phyloP scores from a whole-genome alignment of 139 green algal species.

The Micractinium conductrix region DNA sequence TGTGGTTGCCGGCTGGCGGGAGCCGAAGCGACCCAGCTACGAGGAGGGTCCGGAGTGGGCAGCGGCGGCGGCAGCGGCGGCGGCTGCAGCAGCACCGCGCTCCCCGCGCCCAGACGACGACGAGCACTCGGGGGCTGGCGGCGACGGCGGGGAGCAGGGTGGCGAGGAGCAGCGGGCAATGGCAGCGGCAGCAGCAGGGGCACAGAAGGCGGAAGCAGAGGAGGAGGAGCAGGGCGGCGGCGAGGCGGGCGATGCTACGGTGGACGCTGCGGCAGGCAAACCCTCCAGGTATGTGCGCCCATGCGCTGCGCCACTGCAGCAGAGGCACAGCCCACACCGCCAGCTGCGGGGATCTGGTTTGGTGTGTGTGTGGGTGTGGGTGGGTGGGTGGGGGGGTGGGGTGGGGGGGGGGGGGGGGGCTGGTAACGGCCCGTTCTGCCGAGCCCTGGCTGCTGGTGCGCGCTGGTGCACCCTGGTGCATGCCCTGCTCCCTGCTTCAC shows the following conservation, averaged over 20 bases:
- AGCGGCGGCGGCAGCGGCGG: background rate
- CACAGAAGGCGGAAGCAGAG: background rate
- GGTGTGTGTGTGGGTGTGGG: background rate
- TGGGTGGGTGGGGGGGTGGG: background rate
- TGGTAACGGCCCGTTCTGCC: background rate
- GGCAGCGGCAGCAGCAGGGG: background rate
- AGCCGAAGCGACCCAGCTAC: no score
- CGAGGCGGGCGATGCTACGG: background rate
- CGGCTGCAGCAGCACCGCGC: background rate
- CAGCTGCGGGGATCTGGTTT: background rate
- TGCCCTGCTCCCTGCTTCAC: no score
- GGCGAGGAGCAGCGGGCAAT: background rate
- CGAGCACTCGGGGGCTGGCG: no score
- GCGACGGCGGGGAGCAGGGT: background rate
- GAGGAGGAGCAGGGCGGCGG: background rate
- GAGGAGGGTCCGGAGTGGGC: background rate
- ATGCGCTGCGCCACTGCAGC: no score
- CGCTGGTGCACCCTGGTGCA: no score
- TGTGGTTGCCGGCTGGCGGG: no score
- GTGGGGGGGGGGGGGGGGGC: background rate
- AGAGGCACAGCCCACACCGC: background rate
- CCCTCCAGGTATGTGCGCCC: no score
- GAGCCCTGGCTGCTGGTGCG: no score
- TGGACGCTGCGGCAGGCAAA: background rate
- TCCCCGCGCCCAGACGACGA: no score